Base-by-base conservation (phyloP, 2,329 filamentous ascomycete species). In the Intubia oerlemansii region DNA sequence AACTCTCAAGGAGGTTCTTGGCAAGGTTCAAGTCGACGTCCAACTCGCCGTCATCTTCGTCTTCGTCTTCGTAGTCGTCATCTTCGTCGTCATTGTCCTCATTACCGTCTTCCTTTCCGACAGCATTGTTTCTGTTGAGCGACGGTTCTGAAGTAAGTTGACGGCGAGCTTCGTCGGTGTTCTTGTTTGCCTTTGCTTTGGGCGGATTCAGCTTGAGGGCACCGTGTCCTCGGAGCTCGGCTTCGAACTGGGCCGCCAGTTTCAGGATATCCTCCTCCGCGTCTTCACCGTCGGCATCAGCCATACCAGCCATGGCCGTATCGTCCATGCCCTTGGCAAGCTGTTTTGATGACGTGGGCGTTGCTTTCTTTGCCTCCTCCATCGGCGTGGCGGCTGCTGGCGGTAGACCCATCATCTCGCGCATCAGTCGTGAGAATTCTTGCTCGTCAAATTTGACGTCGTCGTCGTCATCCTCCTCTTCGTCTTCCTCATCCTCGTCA, bases 1-100 rank as follows among this genome's bases (percentile, higher is more conserved):
- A 84, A 41, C 80, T 85, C 47, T 93, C 81, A 2, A 98, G 57
- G 31, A 98, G 57, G 42, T 95, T 95, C 47, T 77, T 81, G 12
- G 79, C 82, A 15, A 98, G 57, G 36, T 88, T 85, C 39, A 82
- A 77, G 44, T 95, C 79, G 17, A 88, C 67, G 36, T 82, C 61
- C 5, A 88, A 63, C 30, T 75, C 69, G 0, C 65, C 60, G 7
- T 63, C 58, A 3, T 30, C 30, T 4, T 66, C 53, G 15, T 58
- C 55, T 17, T 59, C 50, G 18, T n/a, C n/a, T n/a, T n/a, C n/a
- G n/a, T n/a, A n/a, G n/a, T n/a, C n/a, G n/a, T n/a, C n/a, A n/a
- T n/a, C n/a, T n/a, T n/a, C n/a, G n/a, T n/a, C n/a, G n/a, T n/a
- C n/a, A n/a, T n/a, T n/a, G n/a, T n/a, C n/a, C n/a, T 21, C 17